Evolutionary conservation across 2,329 filamentous ascomycete genomes (phyloP), one percentile per base, ranked within the genome.

Genomic region (Cytospora paraplurivora): DNA sequence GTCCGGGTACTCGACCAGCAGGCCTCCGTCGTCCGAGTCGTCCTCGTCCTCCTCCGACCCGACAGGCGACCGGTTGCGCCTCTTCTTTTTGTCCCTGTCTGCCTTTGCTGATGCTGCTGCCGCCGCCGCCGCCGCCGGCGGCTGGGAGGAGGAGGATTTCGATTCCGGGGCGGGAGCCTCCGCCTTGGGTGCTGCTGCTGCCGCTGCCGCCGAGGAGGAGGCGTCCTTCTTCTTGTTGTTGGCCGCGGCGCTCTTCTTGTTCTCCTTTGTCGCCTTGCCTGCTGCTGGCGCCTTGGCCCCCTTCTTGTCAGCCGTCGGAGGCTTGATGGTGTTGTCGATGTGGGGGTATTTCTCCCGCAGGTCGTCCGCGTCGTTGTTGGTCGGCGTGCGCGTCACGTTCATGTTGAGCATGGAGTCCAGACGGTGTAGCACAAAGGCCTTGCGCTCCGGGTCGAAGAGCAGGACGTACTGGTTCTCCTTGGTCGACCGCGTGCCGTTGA

Each of bases 371-470:
- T 91, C 85, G 60, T 81, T 78, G 70, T 89, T 88, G 68, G 82
- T 84, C 2, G 89, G 91, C 15, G 87, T 87, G 62, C 83, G 86
- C 59, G 85, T 87, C 60, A 97, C 78, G 75, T 97, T 97, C 88
- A 97, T 93, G 71, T 92, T 88, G 76, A 96, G 90, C 47, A 88
- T 88, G n/a, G 88, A 89, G 72, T 92, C 86, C 61, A 97, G 80
- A 58, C 87, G 87, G 77, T 97, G 92, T 61, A 97, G 82, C 34
- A 95, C 87, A 68, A 95, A 95, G 62, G 84, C 88, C 71, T 94
- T 87, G 59, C 86, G 87, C 19, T 82, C 79, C 10, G 88, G 82
- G 74, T 96, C 91, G 72, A 94, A 95, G 63, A 94, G 84, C 58
- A 96, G 82, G 44, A 88, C 84, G 71, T 85, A 88, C 72, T 88